Conservation (phyloP, 2,329 filamentous ascomycete species). For the Scolecobasidium constrictum region DNA sequence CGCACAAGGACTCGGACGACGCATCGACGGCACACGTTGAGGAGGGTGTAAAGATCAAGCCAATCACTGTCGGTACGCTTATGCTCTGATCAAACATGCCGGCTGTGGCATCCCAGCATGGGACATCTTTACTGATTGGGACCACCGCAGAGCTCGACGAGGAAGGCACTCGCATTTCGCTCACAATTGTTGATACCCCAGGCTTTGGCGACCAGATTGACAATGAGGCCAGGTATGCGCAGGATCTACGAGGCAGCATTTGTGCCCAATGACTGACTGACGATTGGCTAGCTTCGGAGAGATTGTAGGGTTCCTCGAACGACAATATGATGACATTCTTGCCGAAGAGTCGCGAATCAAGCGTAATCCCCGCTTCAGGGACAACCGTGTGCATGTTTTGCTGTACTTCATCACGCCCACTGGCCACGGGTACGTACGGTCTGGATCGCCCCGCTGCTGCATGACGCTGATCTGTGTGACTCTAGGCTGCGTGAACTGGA, state of each 20-base stretch:
- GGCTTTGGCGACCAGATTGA: slow-evolving; percentile 98
- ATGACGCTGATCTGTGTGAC: slow-evolving; percentile 1
- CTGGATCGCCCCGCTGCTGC: slow-evolving; percentile 12
- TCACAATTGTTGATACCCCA: slow-evolving; percentile 97
- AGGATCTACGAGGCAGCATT: slow-evolving; percentile 4
- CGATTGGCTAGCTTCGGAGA: slow-evolving; percentile 65
- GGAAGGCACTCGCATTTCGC: slow-evolving; percentile 93
- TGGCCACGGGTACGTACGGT: slow-evolving; percentile 64
- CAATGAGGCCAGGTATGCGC: slow-evolving; percentile 82
- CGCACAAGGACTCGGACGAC: slow-evolving; percentile 89
- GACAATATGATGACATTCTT: slow-evolving; percentile 98
- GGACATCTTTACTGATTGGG: too few relatives aligned
- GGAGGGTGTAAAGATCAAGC: slow-evolving; percentile 97
- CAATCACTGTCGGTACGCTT: slow-evolving; percentile 77
- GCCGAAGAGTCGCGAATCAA: slow-evolving; percentile 99
- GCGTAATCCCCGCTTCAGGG: slow-evolving; percentile 98
- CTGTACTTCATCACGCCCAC: slow-evolving; percentile 99
- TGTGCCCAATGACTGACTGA: slow-evolving; percentile 15
- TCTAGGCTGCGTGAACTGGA: slow-evolving; percentile 89
- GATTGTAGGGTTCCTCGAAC: slow-evolving; percentile 96
- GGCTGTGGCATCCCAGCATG: background rate
- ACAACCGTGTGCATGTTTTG: slow-evolving; percentile 96
- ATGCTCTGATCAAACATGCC: slow-evolving; percentile 7
- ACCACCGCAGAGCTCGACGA: slow-evolving; percentile 80
- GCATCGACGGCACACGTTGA: slow-evolving; percentile 79